Evolutionary conservation across 148 eudicot genomes (phyloP).

Genomic region (Rhododendron simsii): DNA sequence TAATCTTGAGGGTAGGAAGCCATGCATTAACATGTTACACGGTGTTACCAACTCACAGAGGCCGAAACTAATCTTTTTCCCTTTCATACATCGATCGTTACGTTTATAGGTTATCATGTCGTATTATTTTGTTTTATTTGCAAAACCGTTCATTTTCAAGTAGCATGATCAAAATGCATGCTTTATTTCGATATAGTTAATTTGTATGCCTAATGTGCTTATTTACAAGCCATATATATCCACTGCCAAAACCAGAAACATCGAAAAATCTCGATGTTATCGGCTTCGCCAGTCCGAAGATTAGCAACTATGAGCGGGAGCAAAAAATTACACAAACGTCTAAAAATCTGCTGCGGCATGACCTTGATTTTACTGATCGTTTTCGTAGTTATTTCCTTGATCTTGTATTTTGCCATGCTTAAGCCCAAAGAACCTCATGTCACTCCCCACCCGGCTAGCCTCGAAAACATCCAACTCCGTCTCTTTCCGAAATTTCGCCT

Average conservation of each 20-base stretch:
- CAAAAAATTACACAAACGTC: conserved; percentile 5
- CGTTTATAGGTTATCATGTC: background rate
- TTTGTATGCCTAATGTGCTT: background rate
- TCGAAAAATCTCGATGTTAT: background rate
- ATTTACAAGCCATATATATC: background rate
- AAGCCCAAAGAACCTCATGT: conserved; percentile 28
- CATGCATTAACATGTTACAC: background rate
- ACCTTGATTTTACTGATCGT: conserved; percentile 5
- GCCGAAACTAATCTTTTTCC: background rate
- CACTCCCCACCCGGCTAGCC: conserved; percentile 18
- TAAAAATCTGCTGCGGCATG: conserved; percentile 17
- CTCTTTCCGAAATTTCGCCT: conserved; percentile 18
- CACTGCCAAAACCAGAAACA: background rate
- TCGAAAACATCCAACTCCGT: conserved; percentile 20
- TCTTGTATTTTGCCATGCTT: conserved; percentile 20
- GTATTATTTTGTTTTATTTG: background rate
- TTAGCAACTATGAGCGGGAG: background rate
- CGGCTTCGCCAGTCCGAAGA: background rate
- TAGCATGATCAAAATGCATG: background rate
- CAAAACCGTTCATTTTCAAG: background rate
- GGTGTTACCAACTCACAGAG: background rate
- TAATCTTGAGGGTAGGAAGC: background rate
- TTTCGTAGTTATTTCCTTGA: conserved; percentile 14
- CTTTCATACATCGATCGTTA: background rate
- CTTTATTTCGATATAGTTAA: background rate